Evolutionary conservation across 148 eudicot species (phyloP).

Genomic region (Rhododendron vialii): DNA sequence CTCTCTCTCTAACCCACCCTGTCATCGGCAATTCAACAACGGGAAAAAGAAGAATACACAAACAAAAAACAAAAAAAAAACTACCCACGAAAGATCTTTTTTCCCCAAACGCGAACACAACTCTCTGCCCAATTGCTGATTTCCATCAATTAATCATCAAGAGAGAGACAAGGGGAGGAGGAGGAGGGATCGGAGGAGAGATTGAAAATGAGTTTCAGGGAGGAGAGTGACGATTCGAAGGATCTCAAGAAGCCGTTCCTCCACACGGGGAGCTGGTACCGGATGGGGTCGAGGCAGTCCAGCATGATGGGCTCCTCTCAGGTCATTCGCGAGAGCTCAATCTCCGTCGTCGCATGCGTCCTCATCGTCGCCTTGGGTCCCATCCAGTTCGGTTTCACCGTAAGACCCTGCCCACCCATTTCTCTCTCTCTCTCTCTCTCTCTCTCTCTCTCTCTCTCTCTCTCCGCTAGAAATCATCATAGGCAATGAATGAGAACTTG

Average conservation of each 20-base stretch:
- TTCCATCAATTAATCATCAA: not conserved
- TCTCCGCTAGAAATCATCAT: not conserved
- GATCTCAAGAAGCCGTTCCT: conserved; percentile 85
- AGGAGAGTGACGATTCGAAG: conserved; percentile 47
- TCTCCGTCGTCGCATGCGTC: conserved; percentile 90
- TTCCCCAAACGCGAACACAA: not conserved
- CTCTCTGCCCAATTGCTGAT: not conserved
- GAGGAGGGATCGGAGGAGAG: not conserved
- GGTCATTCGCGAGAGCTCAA: conserved; percentile 66
- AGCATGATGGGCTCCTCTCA: conserved; percentile 77
- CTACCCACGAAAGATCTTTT: not conserved
- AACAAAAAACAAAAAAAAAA: not conserved
- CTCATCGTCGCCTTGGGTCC: conserved; percentile 93
- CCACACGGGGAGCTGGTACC: conserved; percentile 96
- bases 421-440: not conserved
- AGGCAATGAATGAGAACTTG: not conserved
- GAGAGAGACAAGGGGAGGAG: not conserved
- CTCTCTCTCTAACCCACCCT: not conserved
- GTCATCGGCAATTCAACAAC: not conserved
- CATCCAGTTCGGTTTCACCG: conserved; percentile 98
- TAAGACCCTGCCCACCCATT: conserved; percentile 11
- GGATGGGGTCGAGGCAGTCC: conserved; percentile 91
- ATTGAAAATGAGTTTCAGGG: conserved; percentile 61
- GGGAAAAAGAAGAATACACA: not conserved
- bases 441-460: too few species aligned